Percentiles rank a stretch among this genome's conserved stretches.
Evolutionary conservation across 371 early-diverging fungal species (phyloP).

Genomic region (Mucor velutinosus): DNA sequence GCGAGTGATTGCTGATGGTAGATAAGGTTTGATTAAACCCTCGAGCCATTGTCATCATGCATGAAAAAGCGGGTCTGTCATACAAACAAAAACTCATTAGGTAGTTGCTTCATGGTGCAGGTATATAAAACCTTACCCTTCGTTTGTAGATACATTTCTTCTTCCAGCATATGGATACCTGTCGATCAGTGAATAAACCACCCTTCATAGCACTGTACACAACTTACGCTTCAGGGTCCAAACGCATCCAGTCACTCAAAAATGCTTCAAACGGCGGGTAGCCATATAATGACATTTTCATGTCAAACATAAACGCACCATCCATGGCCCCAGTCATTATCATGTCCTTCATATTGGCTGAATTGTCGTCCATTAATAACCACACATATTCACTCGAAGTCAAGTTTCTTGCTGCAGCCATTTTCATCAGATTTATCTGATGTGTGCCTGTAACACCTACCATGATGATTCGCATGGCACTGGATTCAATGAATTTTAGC

Average conservation of each 20-base stretch:
- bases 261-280: slow-evolving; percentile 54
- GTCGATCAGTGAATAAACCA: not conserved
- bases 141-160: slow-evolving; percentile 53
- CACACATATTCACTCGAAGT: slow-evolving; percentile 44
- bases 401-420: slow-evolving; percentile 32
- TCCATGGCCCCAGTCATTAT: slow-evolving; percentile 10
- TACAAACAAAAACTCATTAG: not conserved
- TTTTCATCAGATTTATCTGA: slow-evolving; percentile 27
- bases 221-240: slow-evolving; percentile 43
- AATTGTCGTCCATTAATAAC: slow-evolving; percentile 45
- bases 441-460: slow-evolving; percentile 37
- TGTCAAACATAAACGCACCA: slow-evolving; percentile 55
- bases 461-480: slow-evolving; percentile 34
- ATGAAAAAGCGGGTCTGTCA: slow-evolving; percentile 43
- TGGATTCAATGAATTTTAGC: slow-evolving; percentile 24
- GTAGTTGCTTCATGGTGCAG: not conserved
- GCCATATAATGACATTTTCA: slow-evolving; percentile 47
- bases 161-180: slow-evolving; percentile 60
- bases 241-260: slow-evolving; percentile 46
- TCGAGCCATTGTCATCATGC: slow-evolving; percentile 58
- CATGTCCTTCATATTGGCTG: slow-evolving; percentile 25
- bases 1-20: slow-evolving; percentile 32
- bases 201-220: not conserved
- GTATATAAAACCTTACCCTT: slow-evolving; percentile 38
- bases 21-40: slow-evolving; percentile 44